Conservation (phyloP, 2,329 filamentous ascomycete species). For the Emericellopsis cladophorae region DNA sequence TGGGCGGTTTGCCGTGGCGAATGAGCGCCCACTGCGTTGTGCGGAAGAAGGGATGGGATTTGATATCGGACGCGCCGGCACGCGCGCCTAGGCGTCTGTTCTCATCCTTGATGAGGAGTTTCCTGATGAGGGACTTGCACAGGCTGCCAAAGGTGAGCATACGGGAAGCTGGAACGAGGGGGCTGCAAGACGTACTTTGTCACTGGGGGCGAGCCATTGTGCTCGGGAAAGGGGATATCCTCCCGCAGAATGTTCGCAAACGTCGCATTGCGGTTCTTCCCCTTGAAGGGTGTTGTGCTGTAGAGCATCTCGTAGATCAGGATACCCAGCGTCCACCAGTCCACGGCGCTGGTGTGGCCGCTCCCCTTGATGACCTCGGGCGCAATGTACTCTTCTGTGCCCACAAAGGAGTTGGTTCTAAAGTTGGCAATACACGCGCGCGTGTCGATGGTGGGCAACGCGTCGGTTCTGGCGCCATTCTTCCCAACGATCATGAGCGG, state of each 20-base stretch:
- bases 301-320: slow-evolving; percentile 98
- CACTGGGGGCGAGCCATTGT: slow-evolving; percentile 69
- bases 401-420: slow-evolving; percentile 95
- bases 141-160: slow-evolving; percentile 41
- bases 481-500: slow-evolving; percentile 95
- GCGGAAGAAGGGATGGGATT: slow-evolving; percentile 90
- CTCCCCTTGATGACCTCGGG: slow-evolving; percentile 98
- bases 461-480: slow-evolving; percentile 74
- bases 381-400: slow-evolving; percentile 97
- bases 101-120: slow-evolving; percentile 96
- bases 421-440: slow-evolving; percentile 98
- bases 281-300: slow-evolving; percentile 97
- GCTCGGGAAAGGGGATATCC: slow-evolving; percentile 91
- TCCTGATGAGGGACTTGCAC: slow-evolving; percentile 92
- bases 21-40: slow-evolving; percentile 94
- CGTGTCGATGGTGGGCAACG: slow-evolving; percentile 92
- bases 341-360: slow-evolving; percentile 93
- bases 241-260: slow-evolving; percentile 96
- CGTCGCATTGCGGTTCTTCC: slow-evolving; percentile 95
- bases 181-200: slow-evolving; percentile 58
- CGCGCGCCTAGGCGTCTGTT: slow-evolving; percentile 84
- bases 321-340: slow-evolving; percentile 98
- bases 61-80: slow-evolving; percentile 93
- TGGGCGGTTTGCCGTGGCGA: slow-evolving; percentile 94
- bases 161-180: neutral